These are phyloP conservation scores for Serendipita sp. DNA, from an alignment of 768 basidiomycete species.

Conservation along the genomic window DNA sequence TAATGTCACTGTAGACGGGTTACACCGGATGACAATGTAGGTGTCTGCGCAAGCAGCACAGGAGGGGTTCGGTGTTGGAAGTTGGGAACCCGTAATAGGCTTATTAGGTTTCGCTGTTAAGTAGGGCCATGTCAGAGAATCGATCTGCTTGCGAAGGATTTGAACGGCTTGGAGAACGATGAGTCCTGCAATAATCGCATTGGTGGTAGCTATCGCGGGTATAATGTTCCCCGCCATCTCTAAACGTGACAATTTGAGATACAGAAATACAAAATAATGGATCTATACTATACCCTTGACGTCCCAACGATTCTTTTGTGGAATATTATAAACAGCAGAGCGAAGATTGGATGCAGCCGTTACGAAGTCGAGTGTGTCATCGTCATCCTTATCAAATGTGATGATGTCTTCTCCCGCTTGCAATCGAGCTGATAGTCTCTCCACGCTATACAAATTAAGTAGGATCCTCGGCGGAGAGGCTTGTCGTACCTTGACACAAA, in stretches of 20 bases:
- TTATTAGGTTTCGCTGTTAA: constrained; percentile 61
- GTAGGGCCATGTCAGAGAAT: constrained; percentile 23
- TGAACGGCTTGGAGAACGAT: constrained; percentile 89
- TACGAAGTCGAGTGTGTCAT: constrained; percentile 93
- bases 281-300: constrained; percentile 57
- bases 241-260: constrained; percentile 21
- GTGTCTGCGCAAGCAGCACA: constrained; percentile 83
- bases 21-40: constrained; percentile 60
- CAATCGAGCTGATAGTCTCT: constrained; percentile 56
- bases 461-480: neutral
- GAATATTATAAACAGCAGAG: constrained; percentile 78
- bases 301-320: constrained; percentile 84
- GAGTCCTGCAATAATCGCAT: constrained; percentile 89
- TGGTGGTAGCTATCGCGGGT: constrained; percentile 97
- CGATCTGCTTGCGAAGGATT: constrained; percentile 51
- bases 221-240: constrained; percentile 99
- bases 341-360: constrained; percentile 89
- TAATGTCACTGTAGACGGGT: constrained; percentile 51
- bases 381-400: constrained; percentile 94
- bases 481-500: constrained; percentile 64
- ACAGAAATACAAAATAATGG: neutral
- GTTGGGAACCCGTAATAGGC: constrained; percentile 54
- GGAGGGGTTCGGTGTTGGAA: constrained; percentile 52
- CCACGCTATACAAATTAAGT: constrained; percentile 38
- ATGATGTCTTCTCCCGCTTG: constrained; percentile 54